Evolutionary conservation across 2,329 filamentous ascomycete genomes (phyloP).

Genomic region (Ophiostoma sp.): DNA sequence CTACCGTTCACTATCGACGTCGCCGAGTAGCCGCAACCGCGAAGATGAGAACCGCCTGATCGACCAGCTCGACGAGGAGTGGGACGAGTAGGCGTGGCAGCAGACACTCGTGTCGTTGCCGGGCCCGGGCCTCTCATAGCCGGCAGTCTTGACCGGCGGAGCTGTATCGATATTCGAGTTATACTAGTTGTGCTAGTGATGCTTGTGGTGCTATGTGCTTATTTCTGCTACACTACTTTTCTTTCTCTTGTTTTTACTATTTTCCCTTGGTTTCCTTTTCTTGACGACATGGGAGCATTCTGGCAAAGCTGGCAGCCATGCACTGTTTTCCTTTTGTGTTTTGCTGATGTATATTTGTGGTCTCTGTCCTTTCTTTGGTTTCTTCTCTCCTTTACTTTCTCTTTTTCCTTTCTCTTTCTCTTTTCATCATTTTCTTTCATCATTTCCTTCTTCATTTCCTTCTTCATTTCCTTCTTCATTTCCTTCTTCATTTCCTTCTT

Average conservation of each 20-base stretch:
- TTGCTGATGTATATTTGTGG: not conserved
- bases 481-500: too few relatives aligned
- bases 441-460: not conserved
- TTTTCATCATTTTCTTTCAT: not conserved
- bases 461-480: not conserved
- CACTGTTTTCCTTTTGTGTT: not conserved
- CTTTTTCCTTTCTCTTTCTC: not conserved
- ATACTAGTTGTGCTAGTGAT: not conserved
- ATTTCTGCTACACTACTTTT: not conserved
- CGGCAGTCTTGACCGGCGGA: not conserved
- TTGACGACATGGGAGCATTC: not conserved
- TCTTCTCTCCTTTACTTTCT: not conserved
- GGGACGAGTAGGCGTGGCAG: slow-evolving; percentile 57
- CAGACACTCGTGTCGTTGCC: not conserved
- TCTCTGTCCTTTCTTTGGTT: not conserved
- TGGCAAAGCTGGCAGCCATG: not conserved
- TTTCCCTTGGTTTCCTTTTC: too few relatives aligned
- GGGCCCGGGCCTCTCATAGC: not conserved
- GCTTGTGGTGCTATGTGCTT: not conserved
- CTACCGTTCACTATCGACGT: slow-evolving; percentile 59
- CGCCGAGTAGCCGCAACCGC: slow-evolving; percentile 45
- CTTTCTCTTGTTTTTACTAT: not conserved
- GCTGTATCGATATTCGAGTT: slow-evolving; percentile 1
- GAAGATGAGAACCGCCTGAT: slow-evolving; percentile 93
- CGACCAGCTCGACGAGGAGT: slow-evolving; percentile 93